phyloP scores from a whole-genome alignment of 2,329 filamentous ascomycete species.

The Hypoxylon sp. region DNA sequence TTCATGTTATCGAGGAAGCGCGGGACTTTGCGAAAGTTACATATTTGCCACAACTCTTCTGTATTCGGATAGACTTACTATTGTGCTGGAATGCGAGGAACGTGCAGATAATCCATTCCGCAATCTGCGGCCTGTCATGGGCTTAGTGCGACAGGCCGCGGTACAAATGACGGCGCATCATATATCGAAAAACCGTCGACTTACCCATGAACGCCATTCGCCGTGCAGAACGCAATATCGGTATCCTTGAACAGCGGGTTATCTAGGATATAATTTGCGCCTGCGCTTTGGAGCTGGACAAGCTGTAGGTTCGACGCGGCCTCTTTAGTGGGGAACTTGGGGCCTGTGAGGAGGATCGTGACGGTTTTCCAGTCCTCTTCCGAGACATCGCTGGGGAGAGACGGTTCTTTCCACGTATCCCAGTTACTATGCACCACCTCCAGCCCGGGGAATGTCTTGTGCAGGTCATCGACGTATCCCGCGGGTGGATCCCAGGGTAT shows the following conservation, averaged over 20 bases:
- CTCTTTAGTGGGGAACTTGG: slow-evolving; percentile 56
- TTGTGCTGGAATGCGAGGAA: slow-evolving; percentile 63
- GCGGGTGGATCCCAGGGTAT: slow-evolving; percentile 50
- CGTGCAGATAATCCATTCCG: slow-evolving; percentile 67
- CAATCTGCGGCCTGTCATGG: slow-evolving; percentile 62
- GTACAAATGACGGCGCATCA: neutral
- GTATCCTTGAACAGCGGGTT: slow-evolving; percentile 63
- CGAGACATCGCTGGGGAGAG: slow-evolving; percentile 47
- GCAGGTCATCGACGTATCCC: slow-evolving; percentile 53
- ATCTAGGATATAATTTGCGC: slow-evolving; percentile 62
- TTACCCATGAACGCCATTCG: slow-evolving; percentile 69
- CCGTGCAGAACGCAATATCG: slow-evolving; percentile 63
- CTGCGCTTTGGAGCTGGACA: slow-evolving; percentile 66
- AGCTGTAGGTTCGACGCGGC: slow-evolving; percentile 62
- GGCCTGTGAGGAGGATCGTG: slow-evolving; percentile 62
- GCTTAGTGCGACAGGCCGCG: slow-evolving; percentile 2
- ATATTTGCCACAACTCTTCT: too few relatives aligned
- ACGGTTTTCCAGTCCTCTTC: slow-evolving; percentile 59
- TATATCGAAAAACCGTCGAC: slow-evolving; percentile 32
- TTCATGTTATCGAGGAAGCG: slow-evolving; percentile 59
- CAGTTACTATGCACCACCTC: slow-evolving; percentile 53
- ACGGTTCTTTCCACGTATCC: slow-evolving; percentile 44
- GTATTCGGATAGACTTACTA: slow-evolving; percentile 51
- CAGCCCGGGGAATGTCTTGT: slow-evolving; percentile 58
- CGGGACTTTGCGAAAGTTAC: slow-evolving; percentile 53